Base-by-base conservation (phyloP, 257 asterid species). In the Rhazya stricta region DNA sequence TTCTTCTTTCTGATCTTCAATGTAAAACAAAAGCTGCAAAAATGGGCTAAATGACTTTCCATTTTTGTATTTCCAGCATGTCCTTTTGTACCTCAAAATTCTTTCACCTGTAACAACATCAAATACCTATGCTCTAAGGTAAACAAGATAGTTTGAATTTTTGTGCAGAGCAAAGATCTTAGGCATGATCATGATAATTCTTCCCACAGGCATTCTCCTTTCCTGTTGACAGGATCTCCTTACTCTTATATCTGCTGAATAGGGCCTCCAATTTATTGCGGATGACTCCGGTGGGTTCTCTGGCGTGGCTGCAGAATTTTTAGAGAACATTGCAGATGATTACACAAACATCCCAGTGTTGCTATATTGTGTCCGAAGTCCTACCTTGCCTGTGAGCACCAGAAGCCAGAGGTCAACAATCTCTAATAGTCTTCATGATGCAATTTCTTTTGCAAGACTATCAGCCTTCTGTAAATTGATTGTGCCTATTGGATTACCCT, bases 211-310 rank as follows among this genome's bases (percentile, higher is more conserved):
- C 42, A 34, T 42, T 76, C 30, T 67, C 43, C 18, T 66, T 32
- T 32, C 30, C 41, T 23, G 67, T 37, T 57, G 41, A 63, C 54
- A 34, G 66, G 58, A 51, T 27, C 50, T 66, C 30, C 71, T 70
- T 68, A 54, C 69, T 74, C 57, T 61, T 67, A 37, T 66, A 39
- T 67, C 29, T 42, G 43, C 67, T 78, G 67, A 19, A 72, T 79
- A 92, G 98, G 98, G 98, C 74, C 85, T 94, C 79, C 98, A 94
- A 85, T 90, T 89, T 78, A 73, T 89, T 75, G 88, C 85, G 73
- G 97, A 94, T 58, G 96, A 92, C 77, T 81, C 88, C 43, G 97
- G 97, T 79, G 97, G 98, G 42, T 94, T 94, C 82, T 84, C 97
- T 81, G 96, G 97, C 74, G 81, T 92, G 77, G 94, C 92, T 21